These are phyloP conservation scores for Colletotrichum spinosum DNA, from an alignment of 2,329 filamentous ascomycete species.

Conservation along the genomic window DNA sequence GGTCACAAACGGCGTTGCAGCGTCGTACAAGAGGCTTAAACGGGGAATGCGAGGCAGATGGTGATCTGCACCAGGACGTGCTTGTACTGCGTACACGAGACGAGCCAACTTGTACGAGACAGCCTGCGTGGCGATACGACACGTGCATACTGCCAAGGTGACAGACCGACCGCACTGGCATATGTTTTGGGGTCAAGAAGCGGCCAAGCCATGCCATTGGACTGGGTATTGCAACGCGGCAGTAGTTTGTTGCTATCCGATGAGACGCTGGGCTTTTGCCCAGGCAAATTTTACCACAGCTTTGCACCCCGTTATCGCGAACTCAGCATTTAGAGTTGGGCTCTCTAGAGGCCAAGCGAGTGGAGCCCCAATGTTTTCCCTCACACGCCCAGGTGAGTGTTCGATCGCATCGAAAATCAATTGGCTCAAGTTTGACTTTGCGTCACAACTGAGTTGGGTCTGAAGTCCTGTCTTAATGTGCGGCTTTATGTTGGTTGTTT, in stretches of 20 bases:
- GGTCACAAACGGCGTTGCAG: too few relatives aligned
- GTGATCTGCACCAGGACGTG: constrained; percentile 8
- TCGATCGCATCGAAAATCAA: too few relatives aligned
- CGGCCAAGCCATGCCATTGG: constrained; percentile 20
- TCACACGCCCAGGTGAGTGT: neutral
- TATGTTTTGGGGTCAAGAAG: constrained; percentile 13
- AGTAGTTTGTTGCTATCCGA: constrained; percentile 10
- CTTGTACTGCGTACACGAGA: constrained; percentile 9
- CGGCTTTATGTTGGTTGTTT: neutral
- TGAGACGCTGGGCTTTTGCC: constrained; percentile 19
- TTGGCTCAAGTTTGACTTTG: too few relatives aligned
- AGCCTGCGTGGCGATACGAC: constrained; percentile 12
- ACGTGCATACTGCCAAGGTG: constrained; percentile 22
- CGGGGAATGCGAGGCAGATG: neutral
- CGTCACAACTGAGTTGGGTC: too few relatives aligned
- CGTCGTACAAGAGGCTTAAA: too few relatives aligned
- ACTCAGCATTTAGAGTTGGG: neutral
- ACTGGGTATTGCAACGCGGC: neutral
- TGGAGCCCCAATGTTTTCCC: constrained; percentile 4
- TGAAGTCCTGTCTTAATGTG: neutral
- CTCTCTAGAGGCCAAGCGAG: constrained; percentile 4
- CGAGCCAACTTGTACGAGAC: too few relatives aligned
- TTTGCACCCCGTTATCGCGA: neutral
- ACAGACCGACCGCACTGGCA: constrained; percentile 6
- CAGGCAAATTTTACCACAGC: neutral